Evolutionary conservation across 2,329 filamentous ascomycete species (phyloP).

Genomic region (Penicillium nordicum): DNA sequence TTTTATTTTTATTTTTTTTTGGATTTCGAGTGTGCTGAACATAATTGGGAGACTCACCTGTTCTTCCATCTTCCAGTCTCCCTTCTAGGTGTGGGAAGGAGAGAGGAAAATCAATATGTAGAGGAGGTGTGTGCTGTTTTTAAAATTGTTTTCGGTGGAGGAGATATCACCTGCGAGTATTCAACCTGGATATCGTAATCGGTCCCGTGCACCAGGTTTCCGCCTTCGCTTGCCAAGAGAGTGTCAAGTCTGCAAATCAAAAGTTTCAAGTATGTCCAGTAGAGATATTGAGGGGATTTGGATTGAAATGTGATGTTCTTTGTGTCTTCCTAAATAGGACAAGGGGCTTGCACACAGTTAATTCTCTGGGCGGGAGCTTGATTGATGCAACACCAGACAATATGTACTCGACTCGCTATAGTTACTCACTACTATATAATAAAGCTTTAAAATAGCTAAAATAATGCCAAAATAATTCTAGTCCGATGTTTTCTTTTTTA

Average conservation of each 20-base stretch:
- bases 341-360: constrained; percentile 14
- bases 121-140: constrained; percentile 24
- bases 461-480: not conserved
- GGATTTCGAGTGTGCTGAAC: not conserved
- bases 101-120: constrained; percentile 23
- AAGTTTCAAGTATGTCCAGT: not conserved
- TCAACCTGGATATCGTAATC: constrained; percentile 24
- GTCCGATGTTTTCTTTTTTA: not conserved
- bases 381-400: not conserved
- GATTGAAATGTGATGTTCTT: not conserved
- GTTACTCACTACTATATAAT: not conserved
- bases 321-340: constrained; percentile 17
- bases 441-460: not conserved
- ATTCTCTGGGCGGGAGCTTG: not conserved
- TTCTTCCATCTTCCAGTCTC: constrained; percentile 44
- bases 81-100: constrained; percentile 27
- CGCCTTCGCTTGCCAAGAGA: constrained; percentile 18
- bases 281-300: not conserved
- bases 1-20: constrained; percentile 11
- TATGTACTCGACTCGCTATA: not conserved
- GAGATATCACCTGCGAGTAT: constrained; percentile 11
- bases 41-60: constrained; percentile 34
- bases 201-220: constrained; percentile 22
- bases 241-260: not conserved
- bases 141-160: constrained; percentile 29